Evolutionary conservation across 106 monocot species (phyloP).

Genomic region (Phalaenopsis equestris): DNA sequence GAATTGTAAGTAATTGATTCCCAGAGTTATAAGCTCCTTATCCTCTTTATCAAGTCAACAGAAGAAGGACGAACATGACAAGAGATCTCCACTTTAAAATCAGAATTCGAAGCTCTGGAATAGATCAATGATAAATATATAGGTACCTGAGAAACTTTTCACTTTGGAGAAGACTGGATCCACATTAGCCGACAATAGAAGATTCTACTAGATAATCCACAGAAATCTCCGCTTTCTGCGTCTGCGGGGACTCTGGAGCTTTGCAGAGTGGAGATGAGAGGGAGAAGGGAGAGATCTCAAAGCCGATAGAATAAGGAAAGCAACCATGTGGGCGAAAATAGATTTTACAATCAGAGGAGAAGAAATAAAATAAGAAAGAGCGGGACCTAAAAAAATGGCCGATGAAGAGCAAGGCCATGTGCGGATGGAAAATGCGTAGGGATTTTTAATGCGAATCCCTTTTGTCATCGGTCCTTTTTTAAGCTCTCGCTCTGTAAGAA

Average conservation of each 20-base stretch:
- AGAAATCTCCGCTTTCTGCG: slow-evolving; percentile 10
- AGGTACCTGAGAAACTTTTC: background rate
- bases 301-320: slow-evolving; percentile 9
- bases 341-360: slow-evolving; percentile 18
- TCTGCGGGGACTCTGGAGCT: background rate
- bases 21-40: background rate
- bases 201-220: slow-evolving; percentile 11
- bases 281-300: slow-evolving; percentile 13
- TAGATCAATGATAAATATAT: background rate
- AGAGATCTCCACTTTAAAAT: slow-evolving; percentile 7
- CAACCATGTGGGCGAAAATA: slow-evolving; percentile 34
- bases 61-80: background rate
- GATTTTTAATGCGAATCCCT: background rate
- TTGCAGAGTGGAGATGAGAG: background rate
- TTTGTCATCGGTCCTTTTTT: background rate
- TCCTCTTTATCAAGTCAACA: background rate
- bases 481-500: background rate
- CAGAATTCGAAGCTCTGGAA: background rate
- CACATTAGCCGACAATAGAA: background rate
- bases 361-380: slow-evolving; percentile 9
- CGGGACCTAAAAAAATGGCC: slow-evolving; percentile 11
- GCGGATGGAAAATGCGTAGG: slow-evolving; percentile 8
- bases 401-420: slow-evolving; percentile 21
- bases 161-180: background rate
- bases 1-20: background rate